A percentile compares a stretch with the other conserved stretches of the same genome.
Evolutionary conservation across 306 rosid genomes (phyloP).

Genomic region (Canavalia gladiata): DNA sequence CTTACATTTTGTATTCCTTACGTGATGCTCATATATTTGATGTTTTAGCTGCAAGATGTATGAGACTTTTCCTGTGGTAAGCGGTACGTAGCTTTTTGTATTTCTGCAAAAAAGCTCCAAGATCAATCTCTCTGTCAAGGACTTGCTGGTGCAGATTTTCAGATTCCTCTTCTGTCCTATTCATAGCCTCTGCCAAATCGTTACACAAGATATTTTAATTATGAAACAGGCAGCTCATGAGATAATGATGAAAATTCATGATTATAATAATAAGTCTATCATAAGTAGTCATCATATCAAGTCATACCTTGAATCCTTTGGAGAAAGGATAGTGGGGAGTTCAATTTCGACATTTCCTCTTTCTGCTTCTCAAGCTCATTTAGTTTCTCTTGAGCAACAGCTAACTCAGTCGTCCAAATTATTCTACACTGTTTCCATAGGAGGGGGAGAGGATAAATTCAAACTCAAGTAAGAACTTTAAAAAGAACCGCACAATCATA

Average conservation of each 20-base stretch:
- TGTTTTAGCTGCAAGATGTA: conserved; percentile 76
- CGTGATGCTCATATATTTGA: conserved; percentile 33
- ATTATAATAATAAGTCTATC: background rate
- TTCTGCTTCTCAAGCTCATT: conserved; percentile 17
- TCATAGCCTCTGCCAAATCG: conserved; percentile 66
- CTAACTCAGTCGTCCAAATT: conserved; percentile 10
- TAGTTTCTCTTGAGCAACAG: conserved; percentile 23
- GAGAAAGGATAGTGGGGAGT: conserved; percentile 10
- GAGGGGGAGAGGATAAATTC: background rate
- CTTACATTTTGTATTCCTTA: background rate
- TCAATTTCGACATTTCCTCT: background rate
- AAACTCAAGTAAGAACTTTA: background rate
- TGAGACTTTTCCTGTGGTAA: conserved; percentile 69
- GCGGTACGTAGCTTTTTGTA: conserved; percentile 54
- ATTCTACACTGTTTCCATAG: conserved; percentile 12
- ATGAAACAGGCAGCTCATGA: background rate
- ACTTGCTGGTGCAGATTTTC: conserved; percentile 73
- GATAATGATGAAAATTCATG: background rate
- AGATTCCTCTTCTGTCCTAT: conserved; percentile 73
- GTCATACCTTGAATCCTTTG: conserved; percentile 21
- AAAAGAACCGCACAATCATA: background rate
- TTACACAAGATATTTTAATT: background rate
- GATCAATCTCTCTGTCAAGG: conserved; percentile 67
- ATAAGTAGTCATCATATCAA: background rate
- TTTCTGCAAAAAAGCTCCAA: conserved; percentile 66